Evolutionary conservation across 192 early-diverging fungal species (phyloP).

Genomic region (Backusella luteola): DNA sequence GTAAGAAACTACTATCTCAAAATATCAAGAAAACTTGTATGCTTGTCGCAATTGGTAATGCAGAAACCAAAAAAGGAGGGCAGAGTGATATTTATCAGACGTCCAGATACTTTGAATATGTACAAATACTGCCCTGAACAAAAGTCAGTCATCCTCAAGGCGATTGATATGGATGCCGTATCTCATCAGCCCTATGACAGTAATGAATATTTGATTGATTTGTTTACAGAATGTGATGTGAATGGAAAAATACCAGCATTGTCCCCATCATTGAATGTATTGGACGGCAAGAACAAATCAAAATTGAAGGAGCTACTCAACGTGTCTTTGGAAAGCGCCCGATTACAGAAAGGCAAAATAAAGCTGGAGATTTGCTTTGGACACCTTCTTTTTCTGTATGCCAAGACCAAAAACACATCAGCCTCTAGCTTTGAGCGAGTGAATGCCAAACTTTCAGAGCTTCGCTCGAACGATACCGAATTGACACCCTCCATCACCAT

Average conservation of each 20-base stretch:
- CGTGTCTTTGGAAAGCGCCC: background rate
- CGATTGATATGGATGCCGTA: background rate
- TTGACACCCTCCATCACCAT: background rate
- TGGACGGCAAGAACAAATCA: background rate
- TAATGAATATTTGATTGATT: background rate
- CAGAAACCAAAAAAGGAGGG: background rate
- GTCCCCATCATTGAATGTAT: background rate
- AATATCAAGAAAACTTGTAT: background rate
- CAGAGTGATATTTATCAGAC: background rate
- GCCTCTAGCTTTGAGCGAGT: background rate
- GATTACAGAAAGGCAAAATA: background rate
- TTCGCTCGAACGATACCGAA: background rate
- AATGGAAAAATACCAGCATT: background rate
- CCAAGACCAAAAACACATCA: background rate
- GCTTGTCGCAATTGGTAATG: background rate
- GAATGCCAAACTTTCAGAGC: background rate
- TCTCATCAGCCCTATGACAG: background rate
- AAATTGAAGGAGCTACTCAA: background rate
- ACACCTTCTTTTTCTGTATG: background rate
- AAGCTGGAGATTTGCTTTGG: background rate
- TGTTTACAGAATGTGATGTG: background rate
- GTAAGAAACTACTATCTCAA: background rate
- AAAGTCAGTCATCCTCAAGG: background rate
- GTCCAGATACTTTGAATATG: background rate
- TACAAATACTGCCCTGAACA: background rate